Conservation (phyloP, 2,329 filamentous ascomycete genomes). For the Alternaria arborescens region DNA sequence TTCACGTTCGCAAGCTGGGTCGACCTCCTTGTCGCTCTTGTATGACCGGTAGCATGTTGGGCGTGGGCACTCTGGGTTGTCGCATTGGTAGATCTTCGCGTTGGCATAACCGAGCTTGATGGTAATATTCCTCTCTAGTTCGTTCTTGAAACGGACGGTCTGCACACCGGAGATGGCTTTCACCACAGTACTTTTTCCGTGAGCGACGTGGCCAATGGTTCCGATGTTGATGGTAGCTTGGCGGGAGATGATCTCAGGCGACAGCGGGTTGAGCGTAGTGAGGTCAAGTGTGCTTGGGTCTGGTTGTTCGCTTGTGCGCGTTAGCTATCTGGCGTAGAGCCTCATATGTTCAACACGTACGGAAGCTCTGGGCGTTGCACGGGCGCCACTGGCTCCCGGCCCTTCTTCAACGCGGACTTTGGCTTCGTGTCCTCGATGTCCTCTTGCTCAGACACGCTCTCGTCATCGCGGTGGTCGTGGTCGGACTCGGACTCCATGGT, state of each 20-base stretch:
- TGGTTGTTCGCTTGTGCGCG: conserved; percentile 72
- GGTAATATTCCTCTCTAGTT: conserved; percentile 98
- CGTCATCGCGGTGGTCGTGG: conserved; percentile 51
- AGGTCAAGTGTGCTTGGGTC: conserved; percentile 90
- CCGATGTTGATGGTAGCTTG: conserved; percentile 99
- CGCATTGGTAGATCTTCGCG: conserved; percentile 99
- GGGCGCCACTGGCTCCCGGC: conserved; percentile 63
- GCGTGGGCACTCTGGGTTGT: conserved; percentile 87
- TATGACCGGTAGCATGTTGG: conserved; percentile 96
- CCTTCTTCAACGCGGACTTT: conserved; percentile 89
- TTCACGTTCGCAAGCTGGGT: conserved; percentile 93
- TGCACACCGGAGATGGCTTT: conserved; percentile 99
- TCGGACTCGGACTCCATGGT: conserved; percentile 55
- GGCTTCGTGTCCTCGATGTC: conserved; percentile 68
- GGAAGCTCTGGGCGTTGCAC: conserved; percentile 74
- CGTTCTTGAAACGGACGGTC: conserved; percentile 99
- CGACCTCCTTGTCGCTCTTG: conserved; percentile 99
- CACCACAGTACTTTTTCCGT: conserved; percentile 98
- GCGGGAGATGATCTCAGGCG: conserved; percentile 94
- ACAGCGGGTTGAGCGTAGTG: conserved; percentile 79
- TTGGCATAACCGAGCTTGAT: conserved; percentile 99
- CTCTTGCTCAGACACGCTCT: conserved; percentile 74
- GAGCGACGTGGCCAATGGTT: conserved; percentile 97
- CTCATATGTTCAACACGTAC: conserved; percentile 26
- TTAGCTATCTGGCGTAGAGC: conserved; percentile 27